A percentile compares a stretch with the other conserved stretches of the same genome.
Conservation (phyloP, 2,329 filamentous ascomycete species). For the Penicillium expansum region DNA sequence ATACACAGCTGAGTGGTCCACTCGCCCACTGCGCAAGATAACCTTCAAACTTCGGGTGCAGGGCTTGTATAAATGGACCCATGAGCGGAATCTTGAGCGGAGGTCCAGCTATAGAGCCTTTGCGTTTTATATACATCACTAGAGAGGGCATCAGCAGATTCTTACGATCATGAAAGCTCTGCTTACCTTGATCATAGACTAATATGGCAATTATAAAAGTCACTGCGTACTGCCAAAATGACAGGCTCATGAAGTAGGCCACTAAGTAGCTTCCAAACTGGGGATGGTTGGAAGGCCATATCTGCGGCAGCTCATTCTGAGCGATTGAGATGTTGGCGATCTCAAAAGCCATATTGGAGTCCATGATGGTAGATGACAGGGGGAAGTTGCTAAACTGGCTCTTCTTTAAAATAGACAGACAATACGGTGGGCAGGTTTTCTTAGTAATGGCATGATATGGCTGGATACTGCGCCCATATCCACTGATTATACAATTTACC, state of each 20-base stretch:
- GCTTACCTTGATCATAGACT: constrained; percentile 78
- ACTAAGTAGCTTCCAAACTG: neutral
- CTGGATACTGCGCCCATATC: neutral
- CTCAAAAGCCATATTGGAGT: constrained; percentile 8
- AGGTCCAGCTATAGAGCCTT: constrained; percentile 69
- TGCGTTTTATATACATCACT: constrained; percentile 68
- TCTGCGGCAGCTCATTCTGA: constrained; percentile 8
- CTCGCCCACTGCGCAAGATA: constrained; percentile 84
- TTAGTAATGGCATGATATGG: neutral
- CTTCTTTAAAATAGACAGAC: neutral
- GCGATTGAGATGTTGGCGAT: constrained; percentile 12
- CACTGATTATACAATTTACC: constrained; percentile 3
- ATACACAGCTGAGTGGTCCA: constrained; percentile 86
- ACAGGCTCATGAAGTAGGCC: constrained; percentile 40
- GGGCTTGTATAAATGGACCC: constrained; percentile 80
- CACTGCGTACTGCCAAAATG: constrained; percentile 26
- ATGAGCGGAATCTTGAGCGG: constrained; percentile 73
- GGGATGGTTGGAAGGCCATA: constrained; percentile 2
- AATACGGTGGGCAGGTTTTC: neutral
- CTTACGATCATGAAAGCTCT: neutral
- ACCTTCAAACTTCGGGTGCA: constrained; percentile 79
- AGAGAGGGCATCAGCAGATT: constrained; percentile 1
- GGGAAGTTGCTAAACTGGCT: too few relatives aligned
- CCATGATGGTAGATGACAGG: neutral
- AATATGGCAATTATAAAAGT: constrained; percentile 66